Evolutionary conservation across 2,329 filamentous ascomycete species (phyloP).

Genomic region (Colletotrichum ledebouriae): DNA sequence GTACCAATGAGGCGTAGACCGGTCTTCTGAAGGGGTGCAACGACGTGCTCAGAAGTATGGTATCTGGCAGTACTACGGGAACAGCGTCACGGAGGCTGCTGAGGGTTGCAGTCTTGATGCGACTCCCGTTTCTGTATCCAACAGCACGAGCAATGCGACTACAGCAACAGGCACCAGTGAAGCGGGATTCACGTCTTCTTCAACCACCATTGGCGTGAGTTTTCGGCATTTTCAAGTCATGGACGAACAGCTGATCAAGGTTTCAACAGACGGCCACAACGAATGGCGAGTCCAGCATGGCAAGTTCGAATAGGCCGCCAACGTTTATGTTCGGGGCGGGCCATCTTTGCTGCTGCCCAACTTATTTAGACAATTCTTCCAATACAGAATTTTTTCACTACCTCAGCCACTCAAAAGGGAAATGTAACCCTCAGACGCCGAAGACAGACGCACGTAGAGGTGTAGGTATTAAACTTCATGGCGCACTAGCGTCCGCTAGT

Average conservation of each 20-base stretch:
- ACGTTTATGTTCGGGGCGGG: no score
- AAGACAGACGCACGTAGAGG: no score
- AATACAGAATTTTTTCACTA: no score
- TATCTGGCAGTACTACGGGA: constrained; percentile 61
- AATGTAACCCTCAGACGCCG: no score
- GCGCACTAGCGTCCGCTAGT: no score
- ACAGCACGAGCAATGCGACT: constrained; percentile 16
- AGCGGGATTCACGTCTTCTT: not conserved
- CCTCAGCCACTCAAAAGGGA: no score
- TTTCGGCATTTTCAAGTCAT: not conserved
- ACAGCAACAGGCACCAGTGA: not conserved
- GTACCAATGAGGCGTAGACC: constrained; percentile 55
- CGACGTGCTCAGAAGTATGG: constrained; percentile 58
- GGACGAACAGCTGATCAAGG: not conserved
- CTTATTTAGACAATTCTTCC: no score
- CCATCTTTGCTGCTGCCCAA: no score
- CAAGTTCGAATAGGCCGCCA: no score
- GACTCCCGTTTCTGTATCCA: constrained; percentile 21
- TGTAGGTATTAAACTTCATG: no score
- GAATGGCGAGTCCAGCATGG: constrained; percentile 4
- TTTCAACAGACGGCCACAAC: not conserved
- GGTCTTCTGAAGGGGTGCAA: constrained; percentile 57
- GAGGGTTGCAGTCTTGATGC: constrained; percentile 46
- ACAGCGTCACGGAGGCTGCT: constrained; percentile 51
- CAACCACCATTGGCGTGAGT: constrained; percentile 13